Percentiles rank a stretch among this genome's conserved stretches.
phyloP scores from a whole-genome alignment of 2,329 filamentous ascomycete genomes.

The Graphilbum sp. region DNA sequence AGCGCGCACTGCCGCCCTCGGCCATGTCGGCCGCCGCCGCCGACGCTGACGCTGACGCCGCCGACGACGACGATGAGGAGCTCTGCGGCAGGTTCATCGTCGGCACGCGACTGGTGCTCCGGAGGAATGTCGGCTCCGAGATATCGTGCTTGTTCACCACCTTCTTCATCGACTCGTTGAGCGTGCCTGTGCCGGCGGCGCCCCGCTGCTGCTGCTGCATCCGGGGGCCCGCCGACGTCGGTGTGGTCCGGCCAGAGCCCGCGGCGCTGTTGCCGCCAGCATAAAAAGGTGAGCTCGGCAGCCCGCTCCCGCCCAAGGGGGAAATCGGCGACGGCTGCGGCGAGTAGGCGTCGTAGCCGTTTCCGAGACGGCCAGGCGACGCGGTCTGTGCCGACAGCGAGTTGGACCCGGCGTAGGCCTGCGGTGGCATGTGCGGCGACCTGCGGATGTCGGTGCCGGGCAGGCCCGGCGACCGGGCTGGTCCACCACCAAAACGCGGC shows the following conservation, averaged over 20 bases:
- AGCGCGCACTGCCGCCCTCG: conserved; percentile 14
- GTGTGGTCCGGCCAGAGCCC: conserved; percentile 17
- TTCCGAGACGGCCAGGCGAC: conserved; percentile 7
- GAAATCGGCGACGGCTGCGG: conserved; percentile 30
- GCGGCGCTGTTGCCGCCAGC: conserved; percentile 1
- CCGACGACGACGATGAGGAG: too few species aligned
- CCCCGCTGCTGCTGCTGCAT: conserved; percentile 10
- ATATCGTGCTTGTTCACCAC: conserved; percentile 30
- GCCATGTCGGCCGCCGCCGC: conserved; percentile 10
- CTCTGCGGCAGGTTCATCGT: conserved; percentile 22
- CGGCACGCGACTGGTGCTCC: conserved; percentile 27
- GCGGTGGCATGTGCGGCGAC: conserved; percentile 31
- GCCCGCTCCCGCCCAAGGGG: conserved; percentile 16
- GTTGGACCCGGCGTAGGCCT: conserved; percentile 7
- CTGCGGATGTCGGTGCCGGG: conserved; percentile 30
- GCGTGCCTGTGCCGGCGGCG: conserved; percentile 16
- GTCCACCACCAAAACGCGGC: conserved; percentile 4
- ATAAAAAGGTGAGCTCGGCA: conserved; percentile 17
- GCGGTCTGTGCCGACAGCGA: background rate
- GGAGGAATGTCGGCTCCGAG: conserved; percentile 32
- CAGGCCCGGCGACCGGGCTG: conserved; percentile 27
- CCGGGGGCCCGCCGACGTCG: conserved; percentile 13
- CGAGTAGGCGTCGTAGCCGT: conserved; percentile 15
- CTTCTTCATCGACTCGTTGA: conserved; percentile 24
- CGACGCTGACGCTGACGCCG: too few species aligned